These are phyloP conservation scores for Conringia planisiliqua DNA, from an alignment of 345 rosid genomes.

Conservation along the genomic window DNA sequence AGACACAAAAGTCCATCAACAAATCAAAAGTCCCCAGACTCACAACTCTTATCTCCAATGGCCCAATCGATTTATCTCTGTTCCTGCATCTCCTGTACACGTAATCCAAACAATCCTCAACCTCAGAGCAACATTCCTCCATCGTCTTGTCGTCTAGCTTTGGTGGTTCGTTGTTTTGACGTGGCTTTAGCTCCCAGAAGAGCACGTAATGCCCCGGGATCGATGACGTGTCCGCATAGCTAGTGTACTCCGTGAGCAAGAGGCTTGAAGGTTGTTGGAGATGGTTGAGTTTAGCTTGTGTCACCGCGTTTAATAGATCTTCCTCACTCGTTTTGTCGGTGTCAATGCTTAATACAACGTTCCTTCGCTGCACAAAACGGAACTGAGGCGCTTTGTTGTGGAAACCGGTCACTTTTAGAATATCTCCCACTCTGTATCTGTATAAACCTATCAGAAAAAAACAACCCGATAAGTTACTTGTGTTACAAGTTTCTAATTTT, in stretches of 20 bases:
- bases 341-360: constrained; percentile 81
- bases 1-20: constrained; percentile 82
- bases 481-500: background rate
- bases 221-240: constrained; percentile 71
- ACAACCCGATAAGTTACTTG: background rate
- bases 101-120: constrained; percentile 83
- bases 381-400: constrained; percentile 86
- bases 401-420: constrained; percentile 77
- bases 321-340: constrained; percentile 91
- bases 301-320: constrained; percentile 79
- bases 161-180: constrained; percentile 43
- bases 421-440: constrained; percentile 90
- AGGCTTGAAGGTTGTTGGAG: constrained; percentile 59
- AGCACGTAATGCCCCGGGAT: constrained; percentile 91
- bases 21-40: constrained; percentile 67
- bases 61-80: constrained; percentile 75
- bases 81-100: constrained; percentile 81
- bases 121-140: constrained; percentile 70
- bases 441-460: constrained; percentile 50
- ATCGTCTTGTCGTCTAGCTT: constrained; percentile 50
- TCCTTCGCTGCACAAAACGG: constrained; percentile 73
- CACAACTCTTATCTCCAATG: constrained; percentile 86
- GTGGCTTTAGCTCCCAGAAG: constrained; percentile 81
- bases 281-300: constrained; percentile 57
- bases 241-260: constrained; percentile 73